Evolutionary conservation across 306 rosid species (phyloP), one percentile per base, ranked within the genome.

Genomic region (Cucurbita argyrosperma): DNA sequence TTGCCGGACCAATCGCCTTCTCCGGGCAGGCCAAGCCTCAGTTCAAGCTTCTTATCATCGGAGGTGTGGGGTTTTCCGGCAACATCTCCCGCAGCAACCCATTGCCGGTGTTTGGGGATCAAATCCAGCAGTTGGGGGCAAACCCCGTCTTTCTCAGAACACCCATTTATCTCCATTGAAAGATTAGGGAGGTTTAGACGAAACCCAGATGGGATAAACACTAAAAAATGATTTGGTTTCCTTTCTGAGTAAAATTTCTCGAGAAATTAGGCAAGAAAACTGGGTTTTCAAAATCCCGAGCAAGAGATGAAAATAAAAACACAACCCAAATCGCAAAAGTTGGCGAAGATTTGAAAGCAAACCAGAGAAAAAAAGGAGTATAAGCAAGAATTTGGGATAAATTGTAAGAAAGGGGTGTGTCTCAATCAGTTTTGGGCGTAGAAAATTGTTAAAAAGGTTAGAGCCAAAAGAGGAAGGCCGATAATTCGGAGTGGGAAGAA

Each of bases 21-120:
- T 55, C 97, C 90, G 1, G 99, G 99, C 23, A 93, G 96, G 66
- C 89, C 95, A 76, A 94, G 98, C 85, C 89, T 90, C 13, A 94
- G 95, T 87, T 94, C 97, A 21, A 94, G 72, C 49, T 83, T 84
- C 47, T 75, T 84, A 78, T 92, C 97, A 63, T 90, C 96, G 21
- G 85, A 85, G 72, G 49, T 75, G 54, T 80, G 79, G 40, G 66
- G 72, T 78, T 79, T 87, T 77, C 85, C 79, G 58, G 76, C 81
- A 52, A 70, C 80, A 59, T 59, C 74, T 61, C 75, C 80, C 66
- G n/a, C 84, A 81, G 53, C n/a, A 13, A 75, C 67, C 94, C 92
- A 87, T 72, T 83, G 88, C 42, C 83, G 80, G 64, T 83, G 80
- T 50, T 80, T 82, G 39, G 96, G 69, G 61, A 91, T 89, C 82